These are phyloP conservation scores for Keithomyces neogunnii DNA, from an alignment of 2,329 filamentous ascomycete genomes.

Conservation along the genomic window DNA sequence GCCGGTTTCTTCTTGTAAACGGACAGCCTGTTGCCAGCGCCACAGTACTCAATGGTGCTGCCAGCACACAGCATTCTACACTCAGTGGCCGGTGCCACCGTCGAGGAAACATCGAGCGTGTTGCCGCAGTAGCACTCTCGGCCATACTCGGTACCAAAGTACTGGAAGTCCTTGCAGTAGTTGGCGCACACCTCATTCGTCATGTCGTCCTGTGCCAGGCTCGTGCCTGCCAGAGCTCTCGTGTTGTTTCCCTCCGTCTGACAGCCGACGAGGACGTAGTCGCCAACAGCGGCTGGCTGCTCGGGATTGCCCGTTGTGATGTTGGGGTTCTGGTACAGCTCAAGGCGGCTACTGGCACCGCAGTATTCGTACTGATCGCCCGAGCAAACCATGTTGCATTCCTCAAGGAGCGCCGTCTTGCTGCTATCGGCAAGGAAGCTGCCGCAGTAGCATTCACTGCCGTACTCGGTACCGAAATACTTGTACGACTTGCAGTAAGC, in stretches of 20 bases:
- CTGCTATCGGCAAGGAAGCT: constrained; percentile 20
- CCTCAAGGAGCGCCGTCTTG: constrained; percentile 17
- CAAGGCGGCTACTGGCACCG: constrained; percentile 20
- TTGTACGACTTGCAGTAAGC: constrained; percentile 25
- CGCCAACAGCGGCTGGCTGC: constrained; percentile 22
- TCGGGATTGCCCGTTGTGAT: constrained; percentile 17
- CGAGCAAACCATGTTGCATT: constrained; percentile 26
- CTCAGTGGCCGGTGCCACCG: constrained; percentile 20
- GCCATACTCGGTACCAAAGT: constrained; percentile 31
- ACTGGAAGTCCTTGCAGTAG: constrained; percentile 21
- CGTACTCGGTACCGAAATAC: constrained; percentile 34
- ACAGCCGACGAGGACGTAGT: constrained; percentile 26
- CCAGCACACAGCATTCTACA: constrained; percentile 34
- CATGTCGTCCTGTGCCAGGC: constrained; percentile 19
- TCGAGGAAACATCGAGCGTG: constrained; percentile 18
- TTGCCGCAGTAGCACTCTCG: constrained; percentile 29
- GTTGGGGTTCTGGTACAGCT: constrained; percentile 23
- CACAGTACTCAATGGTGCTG: constrained; percentile 28
- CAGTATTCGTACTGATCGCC: constrained; percentile 25
- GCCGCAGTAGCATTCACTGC: constrained; percentile 30
- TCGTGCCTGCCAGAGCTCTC: constrained; percentile 22
- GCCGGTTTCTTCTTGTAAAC: constrained; percentile 21
- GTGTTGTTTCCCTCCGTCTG: constrained; percentile 25
- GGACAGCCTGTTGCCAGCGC: constrained; percentile 28
- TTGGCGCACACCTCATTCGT: constrained; percentile 23